A percentile compares a stretch with the other conserved stretches of the same genome.
phyloP scores from a whole-genome alignment of 768 basidiomycete genomes.

The Hericium coralloides region DNA sequence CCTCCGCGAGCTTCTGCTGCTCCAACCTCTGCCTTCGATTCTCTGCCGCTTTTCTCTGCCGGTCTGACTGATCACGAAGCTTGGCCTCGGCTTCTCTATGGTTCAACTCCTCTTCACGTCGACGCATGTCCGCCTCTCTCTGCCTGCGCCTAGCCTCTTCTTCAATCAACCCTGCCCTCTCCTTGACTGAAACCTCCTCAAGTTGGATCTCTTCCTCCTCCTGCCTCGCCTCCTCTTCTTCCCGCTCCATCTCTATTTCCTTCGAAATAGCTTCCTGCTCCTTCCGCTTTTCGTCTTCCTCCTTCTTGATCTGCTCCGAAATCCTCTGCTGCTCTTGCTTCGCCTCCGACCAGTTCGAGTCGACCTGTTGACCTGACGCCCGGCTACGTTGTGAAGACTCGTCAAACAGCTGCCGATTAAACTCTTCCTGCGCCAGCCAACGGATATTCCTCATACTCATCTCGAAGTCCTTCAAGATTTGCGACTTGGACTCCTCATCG shows the following conservation, averaged over 20 bases:
- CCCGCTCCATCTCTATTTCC: too few species aligned
- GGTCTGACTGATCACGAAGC: constrained; percentile 18
- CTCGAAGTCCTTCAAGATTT: constrained; percentile 3
- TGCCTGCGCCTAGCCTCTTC: constrained; percentile 24
- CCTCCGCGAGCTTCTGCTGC: neutral
- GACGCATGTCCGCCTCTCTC: constrained; percentile 22
- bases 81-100: constrained; percentile 18
- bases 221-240: too few species aligned
- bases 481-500: constrained; percentile 3
- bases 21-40: constrained; percentile 6
- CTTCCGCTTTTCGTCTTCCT: neutral
- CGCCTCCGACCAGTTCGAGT: constrained; percentile 9
- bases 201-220: too few species aligned
- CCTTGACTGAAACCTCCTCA: constrained; percentile 20
- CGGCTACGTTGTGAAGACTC: constrained; percentile 12
- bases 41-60: constrained; percentile 3
- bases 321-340: constrained; percentile 13
- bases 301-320: constrained; percentile 10
- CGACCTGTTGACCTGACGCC: constrained; percentile 2
- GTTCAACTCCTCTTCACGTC: neutral
- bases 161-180: constrained; percentile 21
- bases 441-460: constrained; percentile 10
- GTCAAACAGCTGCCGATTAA: constrained; percentile 3
- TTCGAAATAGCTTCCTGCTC: too few species aligned
- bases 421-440: constrained; percentile 9